Percentiles rank a stretch among this genome's conserved stretches.
phyloP scores from a whole-genome alignment of 495 filamentous ascomycete genomes.

The Talaromyces nanjingensis region DNA sequence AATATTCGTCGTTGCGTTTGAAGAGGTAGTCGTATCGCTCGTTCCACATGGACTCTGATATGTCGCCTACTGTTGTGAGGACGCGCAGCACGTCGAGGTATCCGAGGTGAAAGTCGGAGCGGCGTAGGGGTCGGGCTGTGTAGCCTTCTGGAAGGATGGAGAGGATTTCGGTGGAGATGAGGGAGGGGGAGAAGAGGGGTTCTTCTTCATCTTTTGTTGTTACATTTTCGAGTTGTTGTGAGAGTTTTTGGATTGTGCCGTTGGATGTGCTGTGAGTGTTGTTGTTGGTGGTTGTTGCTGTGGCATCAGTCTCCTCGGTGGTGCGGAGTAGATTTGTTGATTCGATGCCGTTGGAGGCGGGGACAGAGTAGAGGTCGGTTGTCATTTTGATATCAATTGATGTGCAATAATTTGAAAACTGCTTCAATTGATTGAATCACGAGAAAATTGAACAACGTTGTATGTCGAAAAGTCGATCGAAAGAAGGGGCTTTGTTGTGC shows the following conservation, averaged over 20 bases:
- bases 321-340: constrained; percentile 7
- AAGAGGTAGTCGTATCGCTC: constrained; percentile 80
- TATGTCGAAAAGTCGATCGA: not conserved
- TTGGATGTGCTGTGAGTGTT: constrained; percentile 5
- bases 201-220: constrained; percentile 39
- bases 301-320: not conserved
- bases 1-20: constrained; percentile 73
- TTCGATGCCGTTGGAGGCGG: constrained; percentile 5
- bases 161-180: constrained; percentile 71
- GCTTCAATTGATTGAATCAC: constrained; percentile 1
- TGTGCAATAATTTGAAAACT: not conserved
- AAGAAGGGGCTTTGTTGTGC: constrained; percentile 5
- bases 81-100: constrained; percentile 90
- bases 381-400: not conserved
- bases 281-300: constrained; percentile 1
- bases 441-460: not conserved
- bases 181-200: constrained; percentile 66
- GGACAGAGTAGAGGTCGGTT: constrained; percentile 8
- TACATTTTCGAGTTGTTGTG: not conserved
- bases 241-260: not conserved
- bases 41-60: constrained; percentile 66
- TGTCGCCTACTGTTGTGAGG: constrained; percentile 87
- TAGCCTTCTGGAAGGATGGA: constrained; percentile 72
- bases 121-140: constrained; percentile 70
- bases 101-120: constrained; percentile 62